phyloP scores from a whole-genome alignment of 2,329 filamentous ascomycete genomes.

The Eutypa lata region DNA sequence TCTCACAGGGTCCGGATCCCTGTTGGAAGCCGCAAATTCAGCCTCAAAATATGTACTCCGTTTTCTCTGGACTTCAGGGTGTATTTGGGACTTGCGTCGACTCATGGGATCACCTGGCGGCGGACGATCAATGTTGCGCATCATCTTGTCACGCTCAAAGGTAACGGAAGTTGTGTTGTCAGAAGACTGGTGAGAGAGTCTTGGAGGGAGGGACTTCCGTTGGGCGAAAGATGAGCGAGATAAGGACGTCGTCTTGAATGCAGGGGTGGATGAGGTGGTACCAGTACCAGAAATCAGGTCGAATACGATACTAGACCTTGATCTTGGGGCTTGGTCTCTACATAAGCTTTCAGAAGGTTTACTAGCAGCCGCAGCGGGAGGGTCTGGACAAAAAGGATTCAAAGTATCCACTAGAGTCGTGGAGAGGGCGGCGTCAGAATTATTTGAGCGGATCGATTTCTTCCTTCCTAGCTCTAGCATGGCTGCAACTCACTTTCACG shows the following conservation, averaged over 20 bases:
- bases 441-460: neutral
- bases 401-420: neutral
- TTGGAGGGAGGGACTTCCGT: constrained; percentile 24
- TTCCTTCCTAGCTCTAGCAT: neutral
- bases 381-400: neutral
- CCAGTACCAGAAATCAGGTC: constrained; percentile 10
- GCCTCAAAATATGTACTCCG: constrained; percentile 46
- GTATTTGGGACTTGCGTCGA: constrained; percentile 28
- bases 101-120: constrained; percentile 35
- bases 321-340: neutral
- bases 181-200: constrained; percentile 11
- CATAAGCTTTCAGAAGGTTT: neutral
- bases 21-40: constrained; percentile 34
- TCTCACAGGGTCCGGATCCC: constrained; percentile 31
- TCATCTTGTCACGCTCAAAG: constrained; percentile 33
- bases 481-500: neutral
- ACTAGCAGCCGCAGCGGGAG: neutral
- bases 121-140: constrained; percentile 37
- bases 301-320: constrained; percentile 1
- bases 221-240: constrained; percentile 29
- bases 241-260: constrained; percentile 9
- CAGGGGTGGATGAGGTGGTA: constrained; percentile 2
- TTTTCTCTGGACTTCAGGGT: constrained; percentile 31
- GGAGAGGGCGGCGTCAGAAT: neutral
- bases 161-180: constrained; percentile 17